Base-by-base conservation (phyloP, 2,329 filamentous ascomycete species). In the Cytospora chrysosperma region DNA sequence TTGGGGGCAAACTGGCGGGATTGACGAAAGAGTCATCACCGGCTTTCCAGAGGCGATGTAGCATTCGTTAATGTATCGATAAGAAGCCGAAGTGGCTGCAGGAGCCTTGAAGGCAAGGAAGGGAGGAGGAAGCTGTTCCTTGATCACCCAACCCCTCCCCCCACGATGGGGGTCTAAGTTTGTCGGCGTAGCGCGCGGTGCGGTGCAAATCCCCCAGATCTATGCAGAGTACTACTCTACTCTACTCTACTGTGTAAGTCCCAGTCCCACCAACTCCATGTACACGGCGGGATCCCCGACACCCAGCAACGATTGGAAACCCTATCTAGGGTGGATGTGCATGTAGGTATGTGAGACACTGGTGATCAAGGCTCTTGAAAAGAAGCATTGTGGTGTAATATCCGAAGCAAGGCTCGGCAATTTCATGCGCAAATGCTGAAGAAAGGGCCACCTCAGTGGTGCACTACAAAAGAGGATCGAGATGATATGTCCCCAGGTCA, bases 11-110 rank as follows among this genome's bases (percentile, higher is more conserved):
- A 52, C 52, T 60, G 57, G 49, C 57, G 52, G 57, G 57, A 34
- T 15, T 34, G 32, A 34, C 32, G 57, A 47, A 24, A 30, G 13
- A 34, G 49, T 24, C 32, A 34, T 49, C 1, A 30, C 43, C 17
- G 4, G 43, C n/a, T 47, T 30, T 47, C 34, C 58, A 60, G 58
- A 34, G 24, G 34, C 34, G 30, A 54, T 43, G 58, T 60, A 60
- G 53, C 58, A 60, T 19, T 40, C 37, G 37, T n/a, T n/a, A 47
- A 53, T 53, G 51, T 52, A 34, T 49, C 51, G 37, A 37, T 47
- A 47, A 55, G 51, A 49, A 61, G 58, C 51, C 50, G 51, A 54
- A 61, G 58, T 61, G 34, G 58, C 47, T 61, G 58, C 34, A 59
- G 57, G 40, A 43, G 32, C 32, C 32, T 12, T 15, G 12, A 60